These are phyloP conservation scores for Monosporozyma aquatica DNA, from an alignment of 805 yeast genomes.

Conservation along the genomic window DNA sequence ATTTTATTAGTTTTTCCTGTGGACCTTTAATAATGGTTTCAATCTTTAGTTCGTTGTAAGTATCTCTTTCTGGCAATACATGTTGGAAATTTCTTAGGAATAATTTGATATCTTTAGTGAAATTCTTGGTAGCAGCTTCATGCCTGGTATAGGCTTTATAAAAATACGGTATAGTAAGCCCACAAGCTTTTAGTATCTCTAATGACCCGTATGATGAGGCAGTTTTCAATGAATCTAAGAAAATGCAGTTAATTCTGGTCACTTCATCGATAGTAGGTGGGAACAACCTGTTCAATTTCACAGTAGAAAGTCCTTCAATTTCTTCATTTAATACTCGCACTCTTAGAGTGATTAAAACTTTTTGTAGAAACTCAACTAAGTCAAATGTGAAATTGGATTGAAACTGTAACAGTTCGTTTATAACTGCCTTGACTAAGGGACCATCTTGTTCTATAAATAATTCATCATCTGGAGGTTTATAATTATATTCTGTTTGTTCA, in stretches of 20 bases:
- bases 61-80: conserved; percentile 21
- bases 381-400: conserved; percentile 70
- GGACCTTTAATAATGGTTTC: conserved; percentile 61
- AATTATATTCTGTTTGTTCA: conserved; percentile 66
- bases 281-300: conserved; percentile 65
- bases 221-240: conserved; percentile 60
- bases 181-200: conserved; percentile 74
- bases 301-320: conserved; percentile 45
- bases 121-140: conserved; percentile 78
- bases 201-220: conserved; percentile 63
- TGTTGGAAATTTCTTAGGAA: conserved; percentile 34
- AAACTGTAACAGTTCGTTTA: conserved; percentile 56
- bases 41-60: conserved; percentile 42
- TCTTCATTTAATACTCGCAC: conserved; percentile 53
- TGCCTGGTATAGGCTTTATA: conserved; percentile 90
- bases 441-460: conserved; percentile 24
- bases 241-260: conserved; percentile 78
- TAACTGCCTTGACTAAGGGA: conserved; percentile 41
- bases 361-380: conserved; percentile 66
- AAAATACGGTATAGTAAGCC: conserved; percentile 77
- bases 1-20: conserved; percentile 53
- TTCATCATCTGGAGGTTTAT: conserved; percentile 45
- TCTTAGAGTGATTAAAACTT: conserved; percentile 70
- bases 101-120: conserved; percentile 37
- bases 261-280: conserved; percentile 96